Conservation (phyloP, 805 yeast species). For the Alloascoidea africana region DNA sequence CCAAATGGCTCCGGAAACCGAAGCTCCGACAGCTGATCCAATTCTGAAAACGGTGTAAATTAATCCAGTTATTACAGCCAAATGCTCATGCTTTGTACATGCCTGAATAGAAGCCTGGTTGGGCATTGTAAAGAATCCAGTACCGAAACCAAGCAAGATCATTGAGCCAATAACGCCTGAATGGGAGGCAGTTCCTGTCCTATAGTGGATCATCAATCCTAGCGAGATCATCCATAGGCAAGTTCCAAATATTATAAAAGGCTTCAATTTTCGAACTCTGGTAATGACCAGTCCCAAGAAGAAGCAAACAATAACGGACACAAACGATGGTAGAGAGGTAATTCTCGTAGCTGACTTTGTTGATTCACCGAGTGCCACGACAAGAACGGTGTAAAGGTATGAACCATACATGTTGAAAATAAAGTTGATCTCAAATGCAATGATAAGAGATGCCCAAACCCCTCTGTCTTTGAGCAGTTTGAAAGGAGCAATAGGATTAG, state of each 20-base stretch:
- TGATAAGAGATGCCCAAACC: constrained; percentile 44
- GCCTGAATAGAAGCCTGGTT: constrained; percentile 35
- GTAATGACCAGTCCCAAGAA: constrained; percentile 33
- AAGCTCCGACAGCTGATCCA: constrained; percentile 37
- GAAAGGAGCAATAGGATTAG: constrained; percentile 37
- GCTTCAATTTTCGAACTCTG: constrained; percentile 29
- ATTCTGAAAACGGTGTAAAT: constrained; percentile 33
- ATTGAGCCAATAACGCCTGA: constrained; percentile 40
- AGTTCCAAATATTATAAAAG: constrained; percentile 35
- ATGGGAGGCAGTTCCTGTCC: constrained; percentile 28
- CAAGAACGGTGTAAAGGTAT: constrained; percentile 39
- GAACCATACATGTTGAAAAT: constrained; percentile 45
- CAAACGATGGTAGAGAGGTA: constrained; percentile 36
- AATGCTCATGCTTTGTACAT: constrained; percentile 33
- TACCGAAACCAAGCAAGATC: constrained; percentile 41
- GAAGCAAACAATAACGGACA: constrained; percentile 37
- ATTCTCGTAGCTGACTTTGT: constrained; percentile 41
- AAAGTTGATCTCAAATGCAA: constrained; percentile 36
- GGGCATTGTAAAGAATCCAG: constrained; percentile 41
- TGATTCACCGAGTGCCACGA: constrained; percentile 40
- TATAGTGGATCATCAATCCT: constrained; percentile 32
- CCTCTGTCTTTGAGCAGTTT: constrained; percentile 40
- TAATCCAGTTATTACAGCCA: constrained; percentile 34
- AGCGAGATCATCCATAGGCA: constrained; percentile 33
- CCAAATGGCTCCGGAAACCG: constrained; percentile 47